Evolutionary conservation across 768 basidiomycete species (phyloP).

Genomic region (Russula virescens): DNA sequence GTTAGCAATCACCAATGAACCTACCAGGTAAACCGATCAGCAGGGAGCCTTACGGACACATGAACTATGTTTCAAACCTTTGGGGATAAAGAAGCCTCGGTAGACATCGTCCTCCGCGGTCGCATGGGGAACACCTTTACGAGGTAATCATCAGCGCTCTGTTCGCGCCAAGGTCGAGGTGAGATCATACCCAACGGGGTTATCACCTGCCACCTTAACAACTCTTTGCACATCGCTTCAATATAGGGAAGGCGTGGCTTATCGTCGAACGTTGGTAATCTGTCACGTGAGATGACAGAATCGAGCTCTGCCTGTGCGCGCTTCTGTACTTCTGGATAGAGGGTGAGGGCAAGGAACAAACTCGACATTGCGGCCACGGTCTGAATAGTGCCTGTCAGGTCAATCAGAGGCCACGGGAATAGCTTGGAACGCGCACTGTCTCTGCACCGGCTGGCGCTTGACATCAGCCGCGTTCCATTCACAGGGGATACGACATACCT

Average conservation of each 20-base stretch:
- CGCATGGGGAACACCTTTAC: slow-evolving; percentile 6
- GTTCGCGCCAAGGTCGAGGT: background rate
- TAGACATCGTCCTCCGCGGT: slow-evolving; percentile 11
- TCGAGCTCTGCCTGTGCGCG: slow-evolving; percentile 17
- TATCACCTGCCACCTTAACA: slow-evolving; percentile 6
- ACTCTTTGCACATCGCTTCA: slow-evolving; percentile 15
- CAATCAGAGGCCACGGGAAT: background rate
- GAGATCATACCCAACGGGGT: background rate
- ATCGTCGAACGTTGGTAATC: slow-evolving; percentile 15
- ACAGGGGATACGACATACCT: background rate
- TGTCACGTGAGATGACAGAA: slow-evolving; percentile 2
- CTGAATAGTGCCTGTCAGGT: background rate
- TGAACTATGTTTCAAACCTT: slow-evolving; percentile 3
- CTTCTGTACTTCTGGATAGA: slow-evolving; percentile 14
- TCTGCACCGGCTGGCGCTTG: background rate
- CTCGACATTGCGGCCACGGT: background rate
- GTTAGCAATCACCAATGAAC: background rate
- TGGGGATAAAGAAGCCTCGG: slow-evolving; percentile 13
- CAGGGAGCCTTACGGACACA: background rate
- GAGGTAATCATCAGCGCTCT: background rate
- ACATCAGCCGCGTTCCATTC: background rate
- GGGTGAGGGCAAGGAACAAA: background rate
- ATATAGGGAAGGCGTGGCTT: slow-evolving; percentile 9
- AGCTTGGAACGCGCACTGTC: background rate
- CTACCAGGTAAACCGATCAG: background rate